phyloP scores from a whole-genome alignment of 1,139 yeast species.

The Sugiyamaella xylanicola region DNA sequence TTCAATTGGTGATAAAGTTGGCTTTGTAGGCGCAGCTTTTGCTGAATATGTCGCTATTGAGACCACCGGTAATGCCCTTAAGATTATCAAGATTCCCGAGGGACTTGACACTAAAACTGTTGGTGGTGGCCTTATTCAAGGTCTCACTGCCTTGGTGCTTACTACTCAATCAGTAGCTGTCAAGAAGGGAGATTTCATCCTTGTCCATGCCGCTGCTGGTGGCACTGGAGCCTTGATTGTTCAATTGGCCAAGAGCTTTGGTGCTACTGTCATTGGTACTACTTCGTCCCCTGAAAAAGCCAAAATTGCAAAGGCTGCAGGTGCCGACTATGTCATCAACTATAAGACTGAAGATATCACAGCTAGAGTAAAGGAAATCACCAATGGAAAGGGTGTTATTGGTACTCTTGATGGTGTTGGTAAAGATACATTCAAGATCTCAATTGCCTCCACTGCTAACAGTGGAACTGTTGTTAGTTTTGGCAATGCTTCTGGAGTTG shows the following conservation, averaged over 20 bases:
- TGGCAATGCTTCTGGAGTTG: slow-evolving; percentile 88
- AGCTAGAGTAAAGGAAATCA: slow-evolving; percentile 62
- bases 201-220: slow-evolving; percentile 85
- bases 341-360: slow-evolving; percentile 59
- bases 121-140: slow-evolving; percentile 69
- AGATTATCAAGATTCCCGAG: slow-evolving; percentile 41
- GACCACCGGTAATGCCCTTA: slow-evolving; percentile 42
- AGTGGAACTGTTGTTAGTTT: slow-evolving; percentile 75
- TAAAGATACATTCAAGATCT: slow-evolving; percentile 68
- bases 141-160: slow-evolving; percentile 76
- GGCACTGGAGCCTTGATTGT: slow-evolving; percentile 77
- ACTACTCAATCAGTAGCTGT: slow-evolving; percentile 66
- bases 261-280: slow-evolving; percentile 82
- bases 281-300: slow-evolving; percentile 68
- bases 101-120: slow-evolving; percentile 51
- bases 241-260: slow-evolving; percentile 62
- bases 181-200: slow-evolving; percentile 52
- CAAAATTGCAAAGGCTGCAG: slow-evolving; percentile 57
- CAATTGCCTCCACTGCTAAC: slow-evolving; percentile 62
- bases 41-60: slow-evolving; percentile 65
- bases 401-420: slow-evolving; percentile 84
- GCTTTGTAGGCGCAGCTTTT: slow-evolving; percentile 58
- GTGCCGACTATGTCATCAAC: slow-evolving; percentile 75
- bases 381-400: slow-evolving; percentile 69
- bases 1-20: slow-evolving; percentile 73